Conservation (phyloP, 2,329 filamentous ascomycete species). For the Blastomyces emzantsi region DNA sequence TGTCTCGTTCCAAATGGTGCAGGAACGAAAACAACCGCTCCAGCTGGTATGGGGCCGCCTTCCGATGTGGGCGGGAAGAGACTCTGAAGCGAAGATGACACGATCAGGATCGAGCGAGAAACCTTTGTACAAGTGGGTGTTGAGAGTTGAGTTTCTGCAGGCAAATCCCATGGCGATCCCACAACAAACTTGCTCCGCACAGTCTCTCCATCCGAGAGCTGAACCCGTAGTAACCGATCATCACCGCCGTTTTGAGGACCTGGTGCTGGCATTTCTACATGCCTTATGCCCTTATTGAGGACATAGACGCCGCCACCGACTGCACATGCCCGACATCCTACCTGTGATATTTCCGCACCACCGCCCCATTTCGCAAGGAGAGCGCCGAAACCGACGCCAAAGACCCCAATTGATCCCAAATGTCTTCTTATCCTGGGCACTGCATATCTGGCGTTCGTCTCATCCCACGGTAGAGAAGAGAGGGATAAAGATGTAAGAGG, state of each 20-base stretch:
- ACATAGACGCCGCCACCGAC: conserved; percentile 90
- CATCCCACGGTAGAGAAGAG: conserved; percentile 49
- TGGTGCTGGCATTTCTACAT: conserved; percentile 17
- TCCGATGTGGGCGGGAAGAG: conserved; percentile 67
- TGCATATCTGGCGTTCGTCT: conserved; percentile 57
- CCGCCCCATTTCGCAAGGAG: conserved; percentile 92
- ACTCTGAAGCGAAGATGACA: conserved; percentile 54
- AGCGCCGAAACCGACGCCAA: conserved; percentile 81
- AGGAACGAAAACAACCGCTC: conserved; percentile 42
- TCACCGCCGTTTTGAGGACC: conserved; percentile 5
- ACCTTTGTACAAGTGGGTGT: conserved; percentile 30
- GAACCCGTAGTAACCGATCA: conserved; percentile 21
- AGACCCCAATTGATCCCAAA: conserved; percentile 74
- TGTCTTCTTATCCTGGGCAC: conserved; percentile 68
- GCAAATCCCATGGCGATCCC: conserved; percentile 32
- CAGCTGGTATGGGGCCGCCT: conserved; percentile 65
- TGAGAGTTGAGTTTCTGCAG: conserved; percentile 14
- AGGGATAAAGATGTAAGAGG: conserved; percentile 63
- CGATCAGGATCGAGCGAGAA: conserved; percentile 57
- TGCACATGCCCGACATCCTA: conserved; percentile 79
- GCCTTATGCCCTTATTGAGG: conserved; percentile 59
- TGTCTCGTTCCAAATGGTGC: conserved; percentile 22
- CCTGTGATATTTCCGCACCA: conserved; percentile 78
- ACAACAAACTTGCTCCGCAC: conserved; percentile 32
- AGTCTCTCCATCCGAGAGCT: conserved; percentile 31